Base-by-base conservation (phyloP, 106 monocot genomes). In the Dendrobium catenatum region DNA sequence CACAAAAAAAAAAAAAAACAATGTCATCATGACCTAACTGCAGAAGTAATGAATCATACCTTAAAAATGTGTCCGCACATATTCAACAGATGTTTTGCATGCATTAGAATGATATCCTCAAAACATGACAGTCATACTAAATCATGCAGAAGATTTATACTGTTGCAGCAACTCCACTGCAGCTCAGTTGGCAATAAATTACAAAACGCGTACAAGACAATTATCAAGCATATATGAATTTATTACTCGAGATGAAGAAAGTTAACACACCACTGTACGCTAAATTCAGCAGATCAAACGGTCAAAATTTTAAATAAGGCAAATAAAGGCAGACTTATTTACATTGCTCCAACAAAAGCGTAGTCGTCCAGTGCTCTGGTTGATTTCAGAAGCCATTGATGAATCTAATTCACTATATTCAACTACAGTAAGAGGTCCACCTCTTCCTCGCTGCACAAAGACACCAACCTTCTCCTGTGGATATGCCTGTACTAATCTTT, bases 331-430 rank as follows among this genome's bases (percentile, higher is more conserved):
- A 81, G 72, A 19, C 20, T 64, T 61, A 55, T 59, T 82, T 99
- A 99, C 99, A 84, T 99, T 99, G 84, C 99, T 99, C 99, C 99
- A 99, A 84, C 99, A 99, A 84, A 77, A 99, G 13, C 99, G 95
- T 84, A 99, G 99, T 24, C 99, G 93, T 19, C 99, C 99, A 70
- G 99, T 95, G 55, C 64, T 91, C 84, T 99, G 99, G 86, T 99
- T 95, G 82, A 99, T 99, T 79, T 99, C 95, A 85, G 82, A 79
- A 78, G 89, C 41, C 93, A 90, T 95, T 29, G 91, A 83, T 70
- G 81, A 84, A 85, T 99, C 95, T 95, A 99, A 95, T 83, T 95
- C 99, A 83, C 93, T 93, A 58, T 99, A 99, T 68, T 99, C 99
- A 79, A 93, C 72, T 33, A 99, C 95, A 81, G 99, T 83, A 59